Evolutionary conservation across 352 stramenopile genomes (phyloP), one percentile per base, ranked within the genome.

Genomic region (Stephanocyclus meneghinianus): DNA sequence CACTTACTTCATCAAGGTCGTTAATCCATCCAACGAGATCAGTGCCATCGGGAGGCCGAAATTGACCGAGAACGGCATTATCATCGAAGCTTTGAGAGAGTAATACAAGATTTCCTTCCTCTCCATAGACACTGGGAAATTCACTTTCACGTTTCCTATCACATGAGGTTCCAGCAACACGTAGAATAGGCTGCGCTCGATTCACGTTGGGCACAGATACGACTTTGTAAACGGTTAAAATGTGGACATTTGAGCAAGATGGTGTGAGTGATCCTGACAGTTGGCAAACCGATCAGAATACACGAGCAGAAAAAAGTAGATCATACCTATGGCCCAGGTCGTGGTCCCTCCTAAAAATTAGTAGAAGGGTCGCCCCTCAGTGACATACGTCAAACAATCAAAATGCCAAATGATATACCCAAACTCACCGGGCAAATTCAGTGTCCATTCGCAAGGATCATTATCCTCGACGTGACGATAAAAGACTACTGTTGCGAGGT

Each of bases 1-100:
- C 59, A 59, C 66, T 76, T 42, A 81, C 74, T 57, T 85, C 78
- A 69, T 85, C 78, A 10, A 62, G 9, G 40, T 64, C 74, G 26
- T 76, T 81, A 5, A 73, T 81, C 53, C 53, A 62, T 26, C 47
- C 73, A 9, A 86, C 35, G 1, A 75, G 73, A 9, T 76, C 48
- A 11, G 73, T 86, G 29, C 73, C 73, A 21, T 68, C 15, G 26
- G 78, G 78, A 65, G 67, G 72, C 37, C 61, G 55, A 37, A 86
- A 86, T 26, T 72, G 30, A 29, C 29, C 37, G 21, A 35, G 69
- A n/a, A 32, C 35, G 11, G 78, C 78, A 18, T 50, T 81, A 71
- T 86, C 78, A 59, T 86, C 78, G 51, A 86, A 86, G 21, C 60
- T 73, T 32, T 86, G 78, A 48, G 77, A 84, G 11, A 84, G 45